A percentile compares a stretch with the other conserved stretches of the same genome.
Evolutionary conservation across 1,284 basidiomycete genomes (phyloP).

Genomic region (Exobasidium cylindrosporum): DNA sequence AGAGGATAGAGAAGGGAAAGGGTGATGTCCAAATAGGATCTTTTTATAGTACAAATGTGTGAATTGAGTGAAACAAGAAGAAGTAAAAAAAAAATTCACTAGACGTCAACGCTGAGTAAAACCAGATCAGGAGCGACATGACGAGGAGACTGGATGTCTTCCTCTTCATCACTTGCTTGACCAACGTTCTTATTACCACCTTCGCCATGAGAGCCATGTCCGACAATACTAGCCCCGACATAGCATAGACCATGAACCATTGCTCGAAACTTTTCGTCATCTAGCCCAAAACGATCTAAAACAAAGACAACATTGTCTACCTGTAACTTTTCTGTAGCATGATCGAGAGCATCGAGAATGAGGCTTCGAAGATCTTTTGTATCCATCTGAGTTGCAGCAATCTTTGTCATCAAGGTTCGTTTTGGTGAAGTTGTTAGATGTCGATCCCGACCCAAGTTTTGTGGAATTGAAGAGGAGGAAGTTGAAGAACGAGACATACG

Average conservation of each 20-base stretch:
- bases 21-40: too few relatives aligned
- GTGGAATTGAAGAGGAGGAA: neutral
- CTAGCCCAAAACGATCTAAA: slow-evolving; percentile 8
- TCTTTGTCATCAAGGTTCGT: neutral
- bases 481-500: slow-evolving; percentile 3
- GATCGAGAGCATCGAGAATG: slow-evolving; percentile 8
- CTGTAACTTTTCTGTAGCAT: slow-evolving; percentile 10
- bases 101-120: slow-evolving; percentile 10
- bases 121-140: neutral
- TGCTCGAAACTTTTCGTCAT: slow-evolving; percentile 9
- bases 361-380: neutral
- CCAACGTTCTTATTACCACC: neutral
- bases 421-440: neutral
- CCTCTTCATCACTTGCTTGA: slow-evolving; percentile 3
- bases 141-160: slow-evolving; percentile 4
- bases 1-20: neutral
- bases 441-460: too few relatives aligned
- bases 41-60: too few relatives aligned
- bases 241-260: slow-evolving; percentile 9
- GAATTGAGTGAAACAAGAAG: neutral
- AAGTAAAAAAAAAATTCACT: neutral
- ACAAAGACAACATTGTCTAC: slow-evolving; percentile 14
- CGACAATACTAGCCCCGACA: slow-evolving; percentile 7
- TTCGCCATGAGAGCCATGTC: slow-evolving; percentile 6
- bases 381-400: neutral